Evolutionary conservation across 176 grass and related monocot species (phyloP), one percentile per base, ranked within the genome.

Genomic region (Guadua angustifolia): DNA sequence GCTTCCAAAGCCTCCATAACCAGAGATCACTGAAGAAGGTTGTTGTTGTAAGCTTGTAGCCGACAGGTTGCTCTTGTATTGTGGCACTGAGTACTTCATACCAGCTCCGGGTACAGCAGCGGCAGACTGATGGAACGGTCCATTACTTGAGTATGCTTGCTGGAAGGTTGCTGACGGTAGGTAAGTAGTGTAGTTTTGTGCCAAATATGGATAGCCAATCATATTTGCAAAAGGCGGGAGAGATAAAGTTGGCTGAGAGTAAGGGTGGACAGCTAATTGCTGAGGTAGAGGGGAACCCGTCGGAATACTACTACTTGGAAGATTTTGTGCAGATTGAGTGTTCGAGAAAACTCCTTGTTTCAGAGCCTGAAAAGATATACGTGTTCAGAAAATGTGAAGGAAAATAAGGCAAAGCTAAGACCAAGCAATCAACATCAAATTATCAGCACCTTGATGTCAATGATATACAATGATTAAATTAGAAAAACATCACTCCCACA

Each of bases 161-260:
- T 94, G 97, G 82, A 97, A 97, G 9, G 89, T 32, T 15, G 89
- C 81, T 71, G 95, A 94, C 35, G 97, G 94, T 50, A 99, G 71
- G 86, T 99, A 99, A 35, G 88, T 52, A 32, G 91, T 79, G 65
- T 99, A 99, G 84, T 87, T 95, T 67, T 90, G 97, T 45, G 91
- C 80, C 59, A 98, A 82, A 89, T 92, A 92, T 1, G 89, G 97
- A 79, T 99, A 99, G 26, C 97, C 88, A 80, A 99, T 90, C 77
- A 99, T 88, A 88, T 94, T 99, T 62, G 91, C 57, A 51, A 92
- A 99, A 74, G 88, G 93, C 12, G 85, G 66, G 3, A 98, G 72
- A 39, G 96, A 91, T 79, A 95, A 79, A 52, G 97, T 90, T 50
- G 91, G 97, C 83, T 99, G 97, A 80, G 97, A 84, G 79, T 96